These are phyloP conservation scores for Saturnispora quitensis DNA, from an alignment of 805 yeast genomes.

Conservation along the genomic window DNA sequence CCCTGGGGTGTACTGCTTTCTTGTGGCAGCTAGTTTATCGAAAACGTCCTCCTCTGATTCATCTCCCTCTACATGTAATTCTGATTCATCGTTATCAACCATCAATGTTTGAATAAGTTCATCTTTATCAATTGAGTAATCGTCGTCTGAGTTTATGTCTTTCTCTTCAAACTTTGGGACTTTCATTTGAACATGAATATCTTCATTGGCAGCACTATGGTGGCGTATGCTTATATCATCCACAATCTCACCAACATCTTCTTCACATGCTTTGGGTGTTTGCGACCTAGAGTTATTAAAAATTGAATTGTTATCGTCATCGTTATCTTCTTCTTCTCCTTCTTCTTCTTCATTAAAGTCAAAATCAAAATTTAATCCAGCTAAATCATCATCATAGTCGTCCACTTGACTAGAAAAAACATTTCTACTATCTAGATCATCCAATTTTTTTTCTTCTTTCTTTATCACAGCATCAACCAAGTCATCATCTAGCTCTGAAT, in stretches of 20 bases:
- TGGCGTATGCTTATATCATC: slow-evolving; percentile 9
- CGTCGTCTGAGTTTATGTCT: slow-evolving; percentile 48
- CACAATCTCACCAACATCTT: slow-evolving; percentile 56
- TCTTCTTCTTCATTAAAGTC: slow-evolving; percentile 27
- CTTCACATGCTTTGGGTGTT: slow-evolving; percentile 37
- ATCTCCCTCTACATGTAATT: slow-evolving; percentile 27
- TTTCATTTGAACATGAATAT: slow-evolving; percentile 28
- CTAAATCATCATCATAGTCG: slow-evolving; percentile 14
- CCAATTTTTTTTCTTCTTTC: slow-evolving; percentile 31
- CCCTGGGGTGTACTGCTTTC: slow-evolving; percentile 7
- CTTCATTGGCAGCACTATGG: slow-evolving; percentile 13
- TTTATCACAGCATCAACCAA: slow-evolving; percentile 35
- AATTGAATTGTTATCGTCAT: slow-evolving; percentile 13
- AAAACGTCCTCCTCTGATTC: slow-evolving; percentile 31
- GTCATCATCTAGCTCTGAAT: slow-evolving; percentile 33
- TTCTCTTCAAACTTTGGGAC: slow-evolving; percentile 44
- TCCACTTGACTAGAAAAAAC: slow-evolving; percentile 21
- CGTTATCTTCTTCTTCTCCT: slow-evolving; percentile 17
- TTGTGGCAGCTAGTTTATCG: slow-evolving; percentile 13
- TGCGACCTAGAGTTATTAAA: slow-evolving; percentile 10
- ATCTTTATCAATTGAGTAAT: slow-evolving; percentile 48
- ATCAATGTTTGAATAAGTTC: slow-evolving; percentile 33
- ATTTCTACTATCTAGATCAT: slow-evolving; percentile 15
- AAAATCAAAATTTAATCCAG: slow-evolving; percentile 18
- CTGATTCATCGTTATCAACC: slow-evolving; percentile 31